phyloP scores from a whole-genome alignment of 768 basidiomycete genomes.

The Boletus sensibilis region DNA sequence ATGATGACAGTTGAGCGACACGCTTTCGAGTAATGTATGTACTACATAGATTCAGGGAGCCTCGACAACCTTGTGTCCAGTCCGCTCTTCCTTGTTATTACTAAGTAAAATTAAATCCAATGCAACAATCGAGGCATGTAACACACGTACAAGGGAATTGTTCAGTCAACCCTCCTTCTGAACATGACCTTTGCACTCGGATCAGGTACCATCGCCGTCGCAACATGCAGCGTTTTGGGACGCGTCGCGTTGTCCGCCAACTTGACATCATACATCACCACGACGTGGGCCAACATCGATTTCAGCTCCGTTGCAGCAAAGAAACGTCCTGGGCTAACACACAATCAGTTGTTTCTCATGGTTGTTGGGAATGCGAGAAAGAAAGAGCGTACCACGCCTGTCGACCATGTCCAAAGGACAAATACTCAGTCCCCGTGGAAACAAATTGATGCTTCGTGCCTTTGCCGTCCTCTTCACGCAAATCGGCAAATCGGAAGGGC shows the following conservation, averaged over 20 bases:
- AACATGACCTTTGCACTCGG: background rate
- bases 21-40: no score
- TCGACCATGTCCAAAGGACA: background rate
- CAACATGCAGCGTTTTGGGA: background rate
- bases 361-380: no score
- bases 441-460: no score
- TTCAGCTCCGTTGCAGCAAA: conserved; percentile 12
- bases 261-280: conserved; percentile 10
- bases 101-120: no score
- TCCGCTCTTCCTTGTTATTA: no score
- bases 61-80: background rate
- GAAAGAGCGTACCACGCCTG: no score
- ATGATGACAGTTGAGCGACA: background rate
- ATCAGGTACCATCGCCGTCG: background rate
- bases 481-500: conserved; percentile 11
- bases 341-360: no score
- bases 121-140: background rate
- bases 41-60: background rate
- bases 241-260: background rate
- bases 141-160: no score
- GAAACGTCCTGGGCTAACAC: conserved; percentile 17
- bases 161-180: background rate
- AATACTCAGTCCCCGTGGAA: no score
- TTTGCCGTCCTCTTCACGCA: no score
- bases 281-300: conserved; percentile 12